A percentile compares a stretch with the other conserved stretches of the same genome.
Evolutionary conservation across 2,329 filamentous ascomycete species (phyloP).

Genomic region (Pseudocercospora eumusae): DNA sequence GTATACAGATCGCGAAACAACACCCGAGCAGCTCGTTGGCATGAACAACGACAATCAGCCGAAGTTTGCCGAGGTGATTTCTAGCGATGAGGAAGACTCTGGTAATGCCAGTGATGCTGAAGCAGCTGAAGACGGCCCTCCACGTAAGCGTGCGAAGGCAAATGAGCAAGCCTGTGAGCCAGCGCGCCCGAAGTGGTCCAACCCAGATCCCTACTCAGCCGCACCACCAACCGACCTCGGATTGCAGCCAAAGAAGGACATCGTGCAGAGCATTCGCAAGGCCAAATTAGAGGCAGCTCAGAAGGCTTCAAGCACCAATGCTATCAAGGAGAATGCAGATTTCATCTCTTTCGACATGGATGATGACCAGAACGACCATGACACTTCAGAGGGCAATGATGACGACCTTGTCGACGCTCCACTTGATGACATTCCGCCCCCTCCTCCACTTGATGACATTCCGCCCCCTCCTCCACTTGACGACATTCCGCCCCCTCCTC

Average conservation of each 20-base stretch:
- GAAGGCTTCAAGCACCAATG: slow-evolving; percentile 45
- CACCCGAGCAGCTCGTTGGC: slow-evolving; percentile 49
- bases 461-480: slow-evolving; percentile 18
- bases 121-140: slow-evolving; percentile 30
- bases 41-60: slow-evolving; percentile 43
- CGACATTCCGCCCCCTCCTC: slow-evolving; percentile 19
- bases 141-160: slow-evolving; percentile 36
- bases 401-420: slow-evolving; percentile 31
- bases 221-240: slow-evolving; percentile 76
- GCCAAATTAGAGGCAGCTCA: slow-evolving; percentile 70
- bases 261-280: slow-evolving; percentile 89
- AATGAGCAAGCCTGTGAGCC: slow-evolving; percentile 36
- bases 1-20: slow-evolving; percentile 42
- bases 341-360: slow-evolving; percentile 72
- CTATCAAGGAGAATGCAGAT: slow-evolving; percentile 61
- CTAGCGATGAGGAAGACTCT: slow-evolving; percentile 41
- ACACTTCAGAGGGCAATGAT: slow-evolving; percentile 44
- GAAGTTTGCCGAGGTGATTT: slow-evolving; percentile 48
- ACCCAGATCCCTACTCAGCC: slow-evolving; percentile 89
- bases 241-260: slow-evolving; percentile 75
- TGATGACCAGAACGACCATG: slow-evolving; percentile 31
- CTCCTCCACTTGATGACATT: slow-evolving; percentile 20
- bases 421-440: slow-evolving; percentile 12
- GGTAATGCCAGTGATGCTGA: slow-evolving; percentile 31
- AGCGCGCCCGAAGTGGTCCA: slow-evolving; percentile 78